Evolutionary conservation across 1,284 basidiomycete species (phyloP).

Genomic region (Porogramme epimiltina): DNA sequence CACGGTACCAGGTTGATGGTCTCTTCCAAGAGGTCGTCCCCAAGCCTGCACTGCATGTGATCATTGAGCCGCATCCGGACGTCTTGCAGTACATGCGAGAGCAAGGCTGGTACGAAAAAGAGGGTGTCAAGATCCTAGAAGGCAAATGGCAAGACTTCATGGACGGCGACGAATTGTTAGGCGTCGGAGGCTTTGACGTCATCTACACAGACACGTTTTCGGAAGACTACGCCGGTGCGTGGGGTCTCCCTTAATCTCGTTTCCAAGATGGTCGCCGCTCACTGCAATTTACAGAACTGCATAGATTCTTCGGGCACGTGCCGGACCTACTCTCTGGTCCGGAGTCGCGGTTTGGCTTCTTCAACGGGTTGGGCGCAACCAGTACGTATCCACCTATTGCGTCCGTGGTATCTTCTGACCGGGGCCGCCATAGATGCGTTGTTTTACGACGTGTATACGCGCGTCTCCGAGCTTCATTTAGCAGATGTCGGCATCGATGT

Average conservation of each 20-base stretch:
- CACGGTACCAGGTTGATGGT: constrained; percentile 68
- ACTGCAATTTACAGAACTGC: constrained; percentile 58
- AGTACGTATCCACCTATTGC: constrained; percentile 50
- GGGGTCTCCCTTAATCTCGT: background rate
- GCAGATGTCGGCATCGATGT: constrained; percentile 77
- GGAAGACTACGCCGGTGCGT: constrained; percentile 76
- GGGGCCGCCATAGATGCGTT: constrained; percentile 59
- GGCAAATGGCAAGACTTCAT: constrained; percentile 92
- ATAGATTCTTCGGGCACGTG: constrained; percentile 81
- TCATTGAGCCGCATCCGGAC: constrained; percentile 95
- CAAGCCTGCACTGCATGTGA: constrained; percentile 77
- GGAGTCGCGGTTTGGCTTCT: constrained; percentile 89
- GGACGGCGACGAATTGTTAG: constrained; percentile 54
- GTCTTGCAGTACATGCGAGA: constrained; percentile 80
- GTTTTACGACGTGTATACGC: constrained; percentile 93
- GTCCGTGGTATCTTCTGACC: constrained; percentile 2
- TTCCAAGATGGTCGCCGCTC: constrained; percentile 1
- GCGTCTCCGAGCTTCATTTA: constrained; percentile 85
- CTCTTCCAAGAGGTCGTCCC: constrained; percentile 74
- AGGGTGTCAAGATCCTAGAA: constrained; percentile 82
- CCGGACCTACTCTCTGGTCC: constrained; percentile 82
- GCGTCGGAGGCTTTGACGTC: constrained; percentile 79
- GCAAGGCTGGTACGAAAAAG: constrained; percentile 76
- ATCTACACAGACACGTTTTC: constrained; percentile 97
- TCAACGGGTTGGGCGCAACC: constrained; percentile 95